phyloP scores from a whole-genome alignment of 2,329 filamentous ascomycete genomes.

The Fusarium devonianum region DNA sequence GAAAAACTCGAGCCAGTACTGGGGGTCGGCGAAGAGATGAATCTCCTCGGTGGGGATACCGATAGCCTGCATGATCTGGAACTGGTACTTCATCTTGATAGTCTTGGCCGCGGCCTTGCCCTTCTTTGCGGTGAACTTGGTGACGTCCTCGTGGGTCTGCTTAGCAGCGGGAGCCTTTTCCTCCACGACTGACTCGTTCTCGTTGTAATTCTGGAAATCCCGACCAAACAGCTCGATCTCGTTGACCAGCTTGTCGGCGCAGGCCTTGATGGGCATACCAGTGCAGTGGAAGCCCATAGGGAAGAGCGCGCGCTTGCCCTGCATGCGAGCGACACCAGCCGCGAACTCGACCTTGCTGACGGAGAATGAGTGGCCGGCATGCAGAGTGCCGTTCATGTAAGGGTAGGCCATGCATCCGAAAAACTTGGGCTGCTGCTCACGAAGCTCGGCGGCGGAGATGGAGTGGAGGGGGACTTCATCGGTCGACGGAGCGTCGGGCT shows the following conservation, averaged over 20 bases:
- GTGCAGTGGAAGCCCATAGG: slow-evolving; percentile 93
- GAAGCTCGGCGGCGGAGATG: slow-evolving; percentile 76
- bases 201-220: slow-evolving; percentile 80
- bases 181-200: slow-evolving; percentile 62
- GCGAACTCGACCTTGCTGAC: slow-evolving; percentile 93
- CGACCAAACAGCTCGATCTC: slow-evolving; percentile 90
- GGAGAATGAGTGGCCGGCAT: slow-evolving; percentile 92
- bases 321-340: slow-evolving; percentile 85
- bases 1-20: slow-evolving; percentile 92
- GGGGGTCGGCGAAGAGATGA: slow-evolving; percentile 89
- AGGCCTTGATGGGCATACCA: slow-evolving; percentile 97
- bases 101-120: slow-evolving; percentile 90
- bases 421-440: slow-evolving; percentile 86
- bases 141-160: slow-evolving; percentile 79
- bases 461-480: slow-evolving; percentile 78
- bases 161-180: slow-evolving; percentile 64
- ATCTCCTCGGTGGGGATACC: slow-evolving; percentile 90
- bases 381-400: slow-evolving; percentile 88
- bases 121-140: slow-evolving; percentile 93
- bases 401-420: slow-evolving; percentile 67
- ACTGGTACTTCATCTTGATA: slow-evolving; percentile 93
- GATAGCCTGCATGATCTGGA: slow-evolving; percentile 92
- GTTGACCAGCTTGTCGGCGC: slow-evolving; percentile 90
- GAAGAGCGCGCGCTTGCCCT: slow-evolving; percentile 85
- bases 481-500: slow-evolving; percentile 82